Conservation (phyloP, 108 stramenopile species). For the Cyclotella kingstonii region DNA sequence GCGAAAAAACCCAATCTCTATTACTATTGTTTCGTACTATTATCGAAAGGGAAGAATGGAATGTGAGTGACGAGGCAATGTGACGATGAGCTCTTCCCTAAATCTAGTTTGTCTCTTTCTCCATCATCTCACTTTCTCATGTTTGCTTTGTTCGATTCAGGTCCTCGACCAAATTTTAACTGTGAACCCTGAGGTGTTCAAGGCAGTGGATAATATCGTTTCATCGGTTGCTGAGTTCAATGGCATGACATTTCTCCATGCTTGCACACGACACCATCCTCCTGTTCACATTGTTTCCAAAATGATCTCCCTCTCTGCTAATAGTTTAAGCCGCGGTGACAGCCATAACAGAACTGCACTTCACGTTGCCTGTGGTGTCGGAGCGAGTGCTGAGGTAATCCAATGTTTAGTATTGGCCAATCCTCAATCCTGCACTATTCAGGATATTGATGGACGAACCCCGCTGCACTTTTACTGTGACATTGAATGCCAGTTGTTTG, state of each 20-base stretch:
- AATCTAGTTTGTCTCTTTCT: no score
- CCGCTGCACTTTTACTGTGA: constrained; percentile 46
- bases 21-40: no score
- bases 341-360: constrained; percentile 35
- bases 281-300: constrained; percentile 16
- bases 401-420: constrained; percentile 2
- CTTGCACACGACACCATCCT: constrained; percentile 19
- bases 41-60: no score
- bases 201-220: constrained; percentile 16
- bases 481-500: constrained; percentile 30
- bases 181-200: constrained; percentile 16
- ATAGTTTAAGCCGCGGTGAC: constrained; percentile 10
- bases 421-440: constrained; percentile 27
- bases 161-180: constrained; percentile 1
- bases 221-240: constrained; percentile 23
- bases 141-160: no score
- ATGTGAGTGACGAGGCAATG: no score
- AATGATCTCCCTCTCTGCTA: constrained; percentile 14
- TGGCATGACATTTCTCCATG: constrained; percentile 43
- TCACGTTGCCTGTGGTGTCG: constrained; percentile 32
- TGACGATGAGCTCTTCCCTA: no score
- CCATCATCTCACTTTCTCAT: no score
- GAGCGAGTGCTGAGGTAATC: constrained; percentile 18
- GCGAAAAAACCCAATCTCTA: no score
- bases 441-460: constrained; percentile 36